These are phyloP conservation scores for Citrullus amarus DNA, from an alignment of 306 rosid species.

Conservation along the genomic window DNA sequence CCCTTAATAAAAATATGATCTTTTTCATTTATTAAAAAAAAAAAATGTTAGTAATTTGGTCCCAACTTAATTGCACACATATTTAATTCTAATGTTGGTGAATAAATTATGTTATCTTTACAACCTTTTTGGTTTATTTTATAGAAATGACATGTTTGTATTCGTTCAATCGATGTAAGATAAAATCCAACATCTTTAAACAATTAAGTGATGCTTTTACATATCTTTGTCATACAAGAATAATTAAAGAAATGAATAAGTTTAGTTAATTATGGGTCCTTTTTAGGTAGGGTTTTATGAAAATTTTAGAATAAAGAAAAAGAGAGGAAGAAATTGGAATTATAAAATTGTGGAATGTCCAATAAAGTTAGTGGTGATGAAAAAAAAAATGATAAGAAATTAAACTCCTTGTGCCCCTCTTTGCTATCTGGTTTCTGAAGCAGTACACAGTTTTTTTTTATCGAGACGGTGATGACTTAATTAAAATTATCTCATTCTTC, in stretches of 20 bases:
- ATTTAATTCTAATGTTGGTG: neutral
- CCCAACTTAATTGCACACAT: neutral
- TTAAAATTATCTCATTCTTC: too few relatives aligned
- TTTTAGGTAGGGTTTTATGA: neutral
- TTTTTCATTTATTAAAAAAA: neutral
- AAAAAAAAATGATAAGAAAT: neutral
- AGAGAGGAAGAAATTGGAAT: neutral
- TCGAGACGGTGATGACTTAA: neutral
- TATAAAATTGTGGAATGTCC: neutral
- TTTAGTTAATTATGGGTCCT: neutral
- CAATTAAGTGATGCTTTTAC: neutral
- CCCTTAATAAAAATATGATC: neutral
- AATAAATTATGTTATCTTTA: neutral
- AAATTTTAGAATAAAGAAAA: too few relatives aligned
- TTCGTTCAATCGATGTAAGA: neutral
- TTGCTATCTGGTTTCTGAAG: neutral
- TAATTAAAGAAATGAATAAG: neutral
- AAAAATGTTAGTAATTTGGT: neutral
- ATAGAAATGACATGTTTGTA: neutral
- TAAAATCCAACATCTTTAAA: neutral
- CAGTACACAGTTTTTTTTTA: neutral
- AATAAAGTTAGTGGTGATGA: neutral
- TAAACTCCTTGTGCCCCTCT: neutral
- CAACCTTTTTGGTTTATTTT: neutral
- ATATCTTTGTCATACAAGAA: neutral